A percentile compares a stretch with the other conserved stretches of the same genome.
These are phyloP conservation scores for Cutaneotrichosporon daszewskae DNA, from an alignment of 1,284 basidiomycete species.

Conservation along the genomic window DNA sequence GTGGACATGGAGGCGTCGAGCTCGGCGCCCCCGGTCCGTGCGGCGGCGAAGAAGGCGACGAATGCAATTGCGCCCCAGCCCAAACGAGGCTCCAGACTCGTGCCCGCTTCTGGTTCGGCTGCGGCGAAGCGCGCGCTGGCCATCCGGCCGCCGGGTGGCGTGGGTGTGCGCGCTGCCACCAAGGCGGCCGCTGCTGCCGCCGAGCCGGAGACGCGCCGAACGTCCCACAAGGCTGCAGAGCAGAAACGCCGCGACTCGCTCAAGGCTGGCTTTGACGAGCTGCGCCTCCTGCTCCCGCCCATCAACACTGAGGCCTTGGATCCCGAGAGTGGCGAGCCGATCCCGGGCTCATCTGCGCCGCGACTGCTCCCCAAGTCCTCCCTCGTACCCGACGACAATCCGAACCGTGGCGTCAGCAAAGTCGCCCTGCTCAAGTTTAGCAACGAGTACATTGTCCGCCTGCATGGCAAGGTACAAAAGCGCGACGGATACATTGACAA, in stretches of 20 bases:
- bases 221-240: constrained; percentile 94
- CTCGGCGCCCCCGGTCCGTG: constrained; percentile 6
- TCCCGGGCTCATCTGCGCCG: constrained; percentile 79
- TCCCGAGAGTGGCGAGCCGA: constrained; percentile 59
- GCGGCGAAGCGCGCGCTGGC: constrained; percentile 36
- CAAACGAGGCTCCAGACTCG: constrained; percentile 17
- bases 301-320: constrained; percentile 64
- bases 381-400: constrained; percentile 69
- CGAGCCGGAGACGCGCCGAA: constrained; percentile 55
- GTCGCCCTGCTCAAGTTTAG: constrained; percentile 82
- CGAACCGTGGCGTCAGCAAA: constrained; percentile 93
- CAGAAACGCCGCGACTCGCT: constrained; percentile 93
- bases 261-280: constrained; percentile 92
- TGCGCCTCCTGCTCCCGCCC: constrained; percentile 78
- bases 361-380: constrained; percentile 69
- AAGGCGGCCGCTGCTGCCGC: constrained; percentile 26
- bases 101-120: constrained; percentile 11
- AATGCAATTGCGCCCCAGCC: constrained; percentile 5
- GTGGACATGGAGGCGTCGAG: neutral
- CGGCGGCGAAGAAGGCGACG: constrained; percentile 11
- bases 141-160: constrained; percentile 28
- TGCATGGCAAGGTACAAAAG: constrained; percentile 72
- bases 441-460: constrained; percentile 75
- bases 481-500: constrained; percentile 72
- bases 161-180: constrained; percentile 31